phyloP scores from a whole-genome alignment of 345 rosid genomes.

The Lumnitzera littorea region DNA sequence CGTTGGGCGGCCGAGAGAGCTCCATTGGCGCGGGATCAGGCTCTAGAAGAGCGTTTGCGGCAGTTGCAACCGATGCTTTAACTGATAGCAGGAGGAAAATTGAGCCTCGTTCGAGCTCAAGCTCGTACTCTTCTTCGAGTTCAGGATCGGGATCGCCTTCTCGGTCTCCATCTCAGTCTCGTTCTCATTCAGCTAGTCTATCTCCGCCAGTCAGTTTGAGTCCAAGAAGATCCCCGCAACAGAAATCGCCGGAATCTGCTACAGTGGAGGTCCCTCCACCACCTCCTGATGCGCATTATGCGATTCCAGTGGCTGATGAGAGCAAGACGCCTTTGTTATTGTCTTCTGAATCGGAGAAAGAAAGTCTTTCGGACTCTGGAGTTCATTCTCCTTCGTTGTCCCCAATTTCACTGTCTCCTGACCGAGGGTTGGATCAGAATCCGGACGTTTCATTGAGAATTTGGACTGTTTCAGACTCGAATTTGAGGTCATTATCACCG shows the following conservation, averaged over 20 bases:
- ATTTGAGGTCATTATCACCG: slow-evolving; percentile 7
- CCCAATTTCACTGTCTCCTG: slow-evolving; percentile 18
- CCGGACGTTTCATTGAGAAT: slow-evolving; percentile 27
- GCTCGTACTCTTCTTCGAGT: slow-evolving; percentile 59
- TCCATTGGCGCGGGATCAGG: slow-evolving; percentile 56
- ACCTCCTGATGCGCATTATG: slow-evolving; percentile 10
- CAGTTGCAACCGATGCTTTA: slow-evolving; percentile 18
- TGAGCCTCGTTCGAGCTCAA: slow-evolving; percentile 46
- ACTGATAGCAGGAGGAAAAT: slow-evolving; percentile 35
- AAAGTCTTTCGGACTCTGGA: slow-evolving; percentile 8
- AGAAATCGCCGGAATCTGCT: slow-evolving; percentile 40
- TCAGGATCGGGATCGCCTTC: slow-evolving; percentile 6
- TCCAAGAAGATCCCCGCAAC: slow-evolving; percentile 39
- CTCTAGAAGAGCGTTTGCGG: slow-evolving; percentile 50
- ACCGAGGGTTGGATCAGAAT: slow-evolving; percentile 15
- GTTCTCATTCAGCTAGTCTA: slow-evolving; percentile 73
- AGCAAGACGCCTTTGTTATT: slow-evolving; percentile 32
- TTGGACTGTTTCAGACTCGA: slow-evolving; percentile 8
- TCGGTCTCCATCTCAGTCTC: slow-evolving; percentile 30
- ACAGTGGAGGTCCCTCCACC: not conserved
- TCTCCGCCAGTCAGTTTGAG: slow-evolving; percentile 73
- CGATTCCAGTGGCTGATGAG: slow-evolving; percentile 24
- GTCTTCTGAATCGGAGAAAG: slow-evolving; percentile 35
- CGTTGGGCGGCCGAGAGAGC: slow-evolving; percentile 52
- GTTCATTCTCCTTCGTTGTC: slow-evolving; percentile 28